phyloP scores from a whole-genome alignment of 164 flowering plant genomes.

The Saururus chinensis region DNA sequence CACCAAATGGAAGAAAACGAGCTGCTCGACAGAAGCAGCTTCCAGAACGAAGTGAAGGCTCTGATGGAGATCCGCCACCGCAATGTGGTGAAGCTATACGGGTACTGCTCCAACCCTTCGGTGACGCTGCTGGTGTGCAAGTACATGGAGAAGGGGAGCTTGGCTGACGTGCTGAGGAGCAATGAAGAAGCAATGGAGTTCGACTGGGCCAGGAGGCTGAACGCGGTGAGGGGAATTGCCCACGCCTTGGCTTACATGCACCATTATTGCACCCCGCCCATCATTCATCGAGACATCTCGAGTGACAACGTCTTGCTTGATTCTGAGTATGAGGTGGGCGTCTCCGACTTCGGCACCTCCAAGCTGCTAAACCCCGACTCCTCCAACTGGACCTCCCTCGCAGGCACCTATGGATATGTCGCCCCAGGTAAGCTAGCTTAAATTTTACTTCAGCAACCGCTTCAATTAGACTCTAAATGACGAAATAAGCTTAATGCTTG shows the following conservation, averaged over 20 bases:
- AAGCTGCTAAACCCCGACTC: constrained; percentile 32
- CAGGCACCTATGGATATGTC: constrained; percentile 59
- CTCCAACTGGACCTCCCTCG: constrained; percentile 42
- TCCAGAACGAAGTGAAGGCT: constrained; percentile 44
- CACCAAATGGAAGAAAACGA: neutral
- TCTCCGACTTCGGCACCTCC: constrained; percentile 64
- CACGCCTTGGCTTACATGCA: constrained; percentile 66
- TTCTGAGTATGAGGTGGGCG: constrained; percentile 28
- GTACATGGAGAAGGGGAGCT: constrained; percentile 47
- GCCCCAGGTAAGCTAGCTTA: constrained; percentile 46
- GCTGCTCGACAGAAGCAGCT: constrained; percentile 13
- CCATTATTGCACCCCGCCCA: constrained; percentile 50
- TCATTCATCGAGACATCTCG: constrained; percentile 56
- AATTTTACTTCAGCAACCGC: too few relatives aligned
- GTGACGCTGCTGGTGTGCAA: constrained; percentile 48
- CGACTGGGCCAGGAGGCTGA: constrained; percentile 40
- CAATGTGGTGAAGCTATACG: constrained; percentile 54
- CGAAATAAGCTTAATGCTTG: neutral
- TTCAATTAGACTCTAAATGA: neutral
- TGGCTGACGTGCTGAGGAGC: constrained; percentile 25
- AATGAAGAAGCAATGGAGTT: constrained; percentile 16
- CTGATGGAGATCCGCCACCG: constrained; percentile 53
- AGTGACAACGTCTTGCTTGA: constrained; percentile 45
- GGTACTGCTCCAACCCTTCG: constrained; percentile 35
- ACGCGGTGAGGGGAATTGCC: constrained; percentile 51